Conservation (phyloP, 1,284 basidiomycete species). For the Melampsora abietis-canadensis region DNA sequence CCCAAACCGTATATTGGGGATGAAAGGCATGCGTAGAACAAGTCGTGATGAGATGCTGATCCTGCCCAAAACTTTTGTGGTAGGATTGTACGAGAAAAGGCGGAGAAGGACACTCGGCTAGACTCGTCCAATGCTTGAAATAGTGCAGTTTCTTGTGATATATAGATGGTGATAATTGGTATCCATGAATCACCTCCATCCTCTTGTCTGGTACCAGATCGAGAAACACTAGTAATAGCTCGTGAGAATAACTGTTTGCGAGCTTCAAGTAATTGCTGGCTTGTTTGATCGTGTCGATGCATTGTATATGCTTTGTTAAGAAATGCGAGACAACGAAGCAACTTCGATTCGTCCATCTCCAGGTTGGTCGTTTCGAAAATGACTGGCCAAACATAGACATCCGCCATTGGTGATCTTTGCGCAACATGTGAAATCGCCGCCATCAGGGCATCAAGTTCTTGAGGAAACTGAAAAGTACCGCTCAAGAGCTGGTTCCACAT, state of each 20-base stretch:
- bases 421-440: slow-evolving; percentile 11
- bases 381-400: slow-evolving; percentile 23
- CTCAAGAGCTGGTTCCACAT: slow-evolving; percentile 12
- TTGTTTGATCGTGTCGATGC: slow-evolving; percentile 10
- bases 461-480: slow-evolving; percentile 4
- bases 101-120: neutral
- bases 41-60: slow-evolving; percentile 25
- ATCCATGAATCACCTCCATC: slow-evolving; percentile 21
- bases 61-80: slow-evolving; percentile 26
- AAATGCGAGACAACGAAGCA: slow-evolving; percentile 23
- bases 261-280: slow-evolving; percentile 14
- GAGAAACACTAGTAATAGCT: neutral
- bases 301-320: slow-evolving; percentile 20
- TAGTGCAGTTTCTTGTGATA: slow-evolving; percentile 23
- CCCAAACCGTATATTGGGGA: neutral
- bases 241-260: slow-evolving; percentile 12
- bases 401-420: slow-evolving; percentile 20
- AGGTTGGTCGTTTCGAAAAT: slow-evolving; percentile 2
- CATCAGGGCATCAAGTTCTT: slow-evolving; percentile 17
- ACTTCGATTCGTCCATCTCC: slow-evolving; percentile 4
- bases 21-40: slow-evolving; percentile 33
- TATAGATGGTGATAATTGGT: slow-evolving; percentile 13
- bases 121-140: slow-evolving; percentile 6
- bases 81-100: slow-evolving; percentile 10
- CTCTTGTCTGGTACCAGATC: neutral